Conservation (phyloP, 129 eudicot genomes). For the Flaveria trinervia region DNA sequence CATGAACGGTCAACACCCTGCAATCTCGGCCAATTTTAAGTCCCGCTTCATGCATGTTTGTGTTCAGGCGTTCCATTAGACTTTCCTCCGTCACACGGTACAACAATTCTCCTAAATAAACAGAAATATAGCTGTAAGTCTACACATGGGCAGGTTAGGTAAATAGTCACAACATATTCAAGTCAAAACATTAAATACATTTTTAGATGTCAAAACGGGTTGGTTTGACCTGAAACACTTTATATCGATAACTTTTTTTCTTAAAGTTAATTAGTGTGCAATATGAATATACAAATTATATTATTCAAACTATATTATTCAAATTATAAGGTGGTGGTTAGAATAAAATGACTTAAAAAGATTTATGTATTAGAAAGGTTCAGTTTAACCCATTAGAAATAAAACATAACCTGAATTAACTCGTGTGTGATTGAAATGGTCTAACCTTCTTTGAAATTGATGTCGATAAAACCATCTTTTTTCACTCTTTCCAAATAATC, state of each 20-base stretch:
- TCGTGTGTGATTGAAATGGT: not conserved
- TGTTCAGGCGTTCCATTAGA: constrained; percentile 21
- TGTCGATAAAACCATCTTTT: constrained; percentile 65
- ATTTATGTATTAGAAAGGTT: not conserved
- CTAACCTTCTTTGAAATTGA: constrained; percentile 53
- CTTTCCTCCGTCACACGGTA: constrained; percentile 22
- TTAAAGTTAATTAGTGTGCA: not conserved
- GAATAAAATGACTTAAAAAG: not conserved
- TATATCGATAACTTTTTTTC: not conserved
- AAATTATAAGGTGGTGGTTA: not conserved
- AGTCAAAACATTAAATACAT: not conserved
- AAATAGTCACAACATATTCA: not conserved
- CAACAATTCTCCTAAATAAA: constrained; percentile 12
- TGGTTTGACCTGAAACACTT: not conserved
- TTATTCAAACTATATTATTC: not conserved
- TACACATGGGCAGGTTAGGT: not conserved
- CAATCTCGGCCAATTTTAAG: constrained; percentile 11
- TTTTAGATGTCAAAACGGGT: not conserved
- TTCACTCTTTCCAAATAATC: constrained; percentile 60
- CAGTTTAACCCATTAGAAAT: not conserved
- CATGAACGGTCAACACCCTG: constrained; percentile 28
- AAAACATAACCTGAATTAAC: not conserved
- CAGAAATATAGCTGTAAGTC: not conserved
- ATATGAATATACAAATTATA: not conserved
- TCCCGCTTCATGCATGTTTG: constrained; percentile 27